Evolutionary conservation across 371 early-diverging fungal species (phyloP), one percentile per base, ranked within the genome.

Genomic region (Apophysomyces ossiformis): DNA sequence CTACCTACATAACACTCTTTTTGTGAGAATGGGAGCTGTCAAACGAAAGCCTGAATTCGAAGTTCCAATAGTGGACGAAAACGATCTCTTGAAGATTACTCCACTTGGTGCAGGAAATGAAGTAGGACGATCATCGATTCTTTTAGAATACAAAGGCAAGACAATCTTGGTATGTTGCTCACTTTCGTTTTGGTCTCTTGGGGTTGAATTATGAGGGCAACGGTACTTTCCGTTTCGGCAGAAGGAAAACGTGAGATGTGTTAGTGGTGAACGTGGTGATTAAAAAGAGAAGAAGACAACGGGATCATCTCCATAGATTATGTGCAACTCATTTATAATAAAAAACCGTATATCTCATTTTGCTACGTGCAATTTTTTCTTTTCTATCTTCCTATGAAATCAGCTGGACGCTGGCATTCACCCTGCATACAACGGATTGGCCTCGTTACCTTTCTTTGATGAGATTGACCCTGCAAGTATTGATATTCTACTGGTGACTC

Each of bases 51-150:
- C 84, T 35, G 84, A 83, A 54, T 59, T 74, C 50, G 77, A 83
- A 58, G 70, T 83, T 16, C 84, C 84, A 5, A 77, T 88, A 44
- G 83, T 76, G 7, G 87, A 89, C 59, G 84, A 86, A 63, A 87
- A 86, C 64, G 93, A 93, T 72, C 72, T 91, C 41, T 75, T 94
- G 44, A 85, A 85, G 68, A 91, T 99, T 32, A 99, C 95, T 7
- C 99, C 99, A 21, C 86, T 99, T 16, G 99, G 99, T 16, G 98
- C 99, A 16, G 99, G 99, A 37, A 93, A 95, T 71, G 99, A 99
- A 82, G 99, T 99, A 32, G 99, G 99, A 7, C 87, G 99, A 69
- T 98, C 98, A 39, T 99, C 99, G 71, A 89, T 99, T 57, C 76
- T 99, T 45, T 75, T 99, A 62, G 92, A 97, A 75, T 99, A 95